Conservation (phyloP, 352 stramenopile genomes). For the Phytophthora litchii region DNA sequence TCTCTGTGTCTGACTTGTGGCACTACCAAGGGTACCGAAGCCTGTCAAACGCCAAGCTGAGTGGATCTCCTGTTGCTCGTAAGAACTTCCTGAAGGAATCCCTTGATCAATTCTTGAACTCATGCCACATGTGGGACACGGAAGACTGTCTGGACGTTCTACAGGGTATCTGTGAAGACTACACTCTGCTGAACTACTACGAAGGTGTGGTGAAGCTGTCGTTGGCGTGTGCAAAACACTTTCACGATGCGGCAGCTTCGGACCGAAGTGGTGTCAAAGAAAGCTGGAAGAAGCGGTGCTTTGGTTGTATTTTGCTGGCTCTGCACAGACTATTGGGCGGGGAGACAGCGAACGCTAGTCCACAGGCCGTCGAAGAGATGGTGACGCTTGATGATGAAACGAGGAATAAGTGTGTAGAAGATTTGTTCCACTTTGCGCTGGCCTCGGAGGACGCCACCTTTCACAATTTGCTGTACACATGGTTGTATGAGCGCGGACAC, state of each 20-base stretch:
- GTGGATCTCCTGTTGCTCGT: slow-evolving; percentile 60
- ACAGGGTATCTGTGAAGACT: slow-evolving; percentile 82
- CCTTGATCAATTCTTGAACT: slow-evolving; percentile 79
- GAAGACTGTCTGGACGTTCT: slow-evolving; percentile 79
- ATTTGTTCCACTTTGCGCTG: slow-evolving; percentile 79
- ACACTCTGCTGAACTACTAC: slow-evolving; percentile 79
- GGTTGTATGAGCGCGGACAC: slow-evolving; percentile 81
- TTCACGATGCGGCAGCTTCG: slow-evolving; percentile 67
- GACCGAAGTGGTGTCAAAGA: slow-evolving; percentile 72
- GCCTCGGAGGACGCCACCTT: slow-evolving; percentile 77
- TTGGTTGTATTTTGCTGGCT: slow-evolving; percentile 74
- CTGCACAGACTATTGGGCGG: slow-evolving; percentile 63
- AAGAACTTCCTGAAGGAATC: slow-evolving; percentile 72
- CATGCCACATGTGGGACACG: slow-evolving; percentile 87
- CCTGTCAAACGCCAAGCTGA: slow-evolving; percentile 80
- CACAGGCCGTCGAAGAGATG: slow-evolving; percentile 79
- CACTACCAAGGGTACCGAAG: slow-evolving; percentile 89
- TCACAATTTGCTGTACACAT: slow-evolving; percentile 82
- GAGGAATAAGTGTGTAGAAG: slow-evolving; percentile 65
- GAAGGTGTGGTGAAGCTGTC: slow-evolving; percentile 87
- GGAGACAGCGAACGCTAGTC: slow-evolving; percentile 43
- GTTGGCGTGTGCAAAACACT: slow-evolving; percentile 80
- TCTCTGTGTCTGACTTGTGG: slow-evolving; percentile 80
- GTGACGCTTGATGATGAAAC: slow-evolving; percentile 73
- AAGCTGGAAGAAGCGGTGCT: slow-evolving; percentile 77